Percentiles rank a stretch among this genome's conserved stretches.
Evolutionary conservation across 805 yeast species (phyloP).

Genomic region (Schwanniomyces occidentalis): DNA sequence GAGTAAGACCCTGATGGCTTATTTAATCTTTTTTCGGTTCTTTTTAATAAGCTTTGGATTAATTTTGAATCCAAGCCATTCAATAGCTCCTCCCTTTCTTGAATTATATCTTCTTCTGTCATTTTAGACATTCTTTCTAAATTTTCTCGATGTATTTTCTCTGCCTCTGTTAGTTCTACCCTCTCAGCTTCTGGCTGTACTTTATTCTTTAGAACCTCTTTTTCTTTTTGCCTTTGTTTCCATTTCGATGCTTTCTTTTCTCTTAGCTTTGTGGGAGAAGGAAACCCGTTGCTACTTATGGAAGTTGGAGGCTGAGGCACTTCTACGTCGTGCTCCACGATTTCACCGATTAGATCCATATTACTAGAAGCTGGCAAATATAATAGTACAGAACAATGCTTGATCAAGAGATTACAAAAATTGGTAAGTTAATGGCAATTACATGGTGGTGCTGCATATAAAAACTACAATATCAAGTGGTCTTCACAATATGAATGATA

Average conservation of each 20-base stretch:
- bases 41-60: conserved; percentile 54
- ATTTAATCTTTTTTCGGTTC: conserved; percentile 51
- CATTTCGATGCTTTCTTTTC: conserved; percentile 47
- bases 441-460: no score
- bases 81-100: conserved; percentile 66
- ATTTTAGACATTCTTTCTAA: conserved; percentile 58
- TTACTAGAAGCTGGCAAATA: no score
- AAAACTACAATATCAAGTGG: no score
- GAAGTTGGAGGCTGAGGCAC: conserved; percentile 35
- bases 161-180: conserved; percentile 54
- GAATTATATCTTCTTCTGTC: conserved; percentile 63
- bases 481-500: no score
- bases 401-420: no score
- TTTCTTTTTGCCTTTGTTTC: conserved; percentile 41
- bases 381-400: no score
- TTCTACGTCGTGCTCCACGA: conserved; percentile 58
- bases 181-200: conserved; percentile 9
- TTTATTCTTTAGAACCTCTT: conserved; percentile 13
- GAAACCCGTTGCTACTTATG: conserved; percentile 33
- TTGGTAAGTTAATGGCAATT: no score
- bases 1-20: conserved; percentile 1
- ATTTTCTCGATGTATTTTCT: conserved; percentile 76
- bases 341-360: conserved; percentile 77
- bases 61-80: conserved; percentile 69
- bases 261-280: conserved; percentile 26